Evolutionary conservation across 2,329 filamentous ascomycete genomes (phyloP).

Genomic region (Aspergillus fijiensis): DNA sequence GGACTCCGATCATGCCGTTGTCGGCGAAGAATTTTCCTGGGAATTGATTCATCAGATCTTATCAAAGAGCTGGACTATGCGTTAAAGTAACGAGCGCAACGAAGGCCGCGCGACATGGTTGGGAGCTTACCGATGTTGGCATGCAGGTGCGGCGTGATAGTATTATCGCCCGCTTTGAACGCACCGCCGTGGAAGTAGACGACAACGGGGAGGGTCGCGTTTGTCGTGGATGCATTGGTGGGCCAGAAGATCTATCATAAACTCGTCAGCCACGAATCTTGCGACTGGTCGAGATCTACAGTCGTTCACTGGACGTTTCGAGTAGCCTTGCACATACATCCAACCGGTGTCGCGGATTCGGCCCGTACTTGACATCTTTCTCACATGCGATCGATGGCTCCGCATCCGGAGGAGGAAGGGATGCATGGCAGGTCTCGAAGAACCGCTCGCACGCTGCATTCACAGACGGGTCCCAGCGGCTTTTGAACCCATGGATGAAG

Average conservation of each 20-base stretch:
- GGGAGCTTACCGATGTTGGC: constrained; percentile 2
- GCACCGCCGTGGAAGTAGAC: constrained; percentile 10
- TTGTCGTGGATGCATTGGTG: neutral
- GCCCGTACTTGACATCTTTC: neutral
- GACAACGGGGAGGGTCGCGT: neutral
- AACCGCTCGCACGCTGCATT: neutral
- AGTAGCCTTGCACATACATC: neutral
- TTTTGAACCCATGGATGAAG: constrained; percentile 1
- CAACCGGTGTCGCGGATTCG: neutral
- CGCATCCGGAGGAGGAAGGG: neutral
- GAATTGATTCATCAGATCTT: no score
- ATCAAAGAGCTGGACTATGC: no score
- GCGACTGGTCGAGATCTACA: no score
- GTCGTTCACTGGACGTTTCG: no score
- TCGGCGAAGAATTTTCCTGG: neutral
- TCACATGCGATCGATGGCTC: neutral
- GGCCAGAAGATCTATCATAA: neutral
- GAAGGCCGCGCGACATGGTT: no score
- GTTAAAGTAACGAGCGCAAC: no score
- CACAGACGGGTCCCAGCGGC: neutral
- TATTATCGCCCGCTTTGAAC: constrained; percentile 7
- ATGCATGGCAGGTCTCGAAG: neutral
- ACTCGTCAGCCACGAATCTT: no score
- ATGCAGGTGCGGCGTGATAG: constrained; percentile 5
- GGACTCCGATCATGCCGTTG: neutral